A percentile compares a stretch with the other conserved stretches of the same genome.
Evolutionary conservation across 2,329 filamentous ascomycete species (phyloP).

Genomic region (Parastagonospora nodorum): DNA sequence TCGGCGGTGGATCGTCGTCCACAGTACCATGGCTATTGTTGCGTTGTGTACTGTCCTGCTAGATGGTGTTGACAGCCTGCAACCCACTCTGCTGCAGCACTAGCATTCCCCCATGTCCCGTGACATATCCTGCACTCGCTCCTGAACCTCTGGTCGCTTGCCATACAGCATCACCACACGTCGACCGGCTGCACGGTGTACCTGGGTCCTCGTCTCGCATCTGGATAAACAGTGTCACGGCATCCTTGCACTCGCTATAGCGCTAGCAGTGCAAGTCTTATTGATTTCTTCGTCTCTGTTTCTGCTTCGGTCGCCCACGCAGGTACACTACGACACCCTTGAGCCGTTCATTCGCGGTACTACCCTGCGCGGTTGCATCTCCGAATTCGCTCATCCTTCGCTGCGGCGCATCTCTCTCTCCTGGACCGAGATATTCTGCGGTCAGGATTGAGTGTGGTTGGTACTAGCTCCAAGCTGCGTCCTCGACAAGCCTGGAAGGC

Average conservation of each 20-base stretch:
- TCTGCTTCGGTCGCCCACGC: conserved; percentile 17
- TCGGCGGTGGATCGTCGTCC: neutral
- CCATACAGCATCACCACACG: too few relatives aligned
- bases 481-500: neutral
- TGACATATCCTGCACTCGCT: too few relatives aligned
- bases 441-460: conserved; percentile 29
- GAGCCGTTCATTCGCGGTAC: conserved; percentile 22
- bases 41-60: too few relatives aligned
- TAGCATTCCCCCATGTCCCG: too few relatives aligned
- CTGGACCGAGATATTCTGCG: conserved; percentile 10
- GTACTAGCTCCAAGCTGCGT: conserved; percentile 5
- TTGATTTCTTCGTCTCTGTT: conserved; percentile 14
- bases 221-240: neutral
- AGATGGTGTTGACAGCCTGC: too few relatives aligned
- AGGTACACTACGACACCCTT: conserved; percentile 28
- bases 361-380: conserved; percentile 22
- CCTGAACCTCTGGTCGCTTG: too few relatives aligned
- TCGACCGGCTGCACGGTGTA: too few relatives aligned
- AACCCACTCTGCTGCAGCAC: too few relatives aligned
- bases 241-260: conserved; percentile 16
- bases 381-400: conserved; percentile 7
- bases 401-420: neutral
- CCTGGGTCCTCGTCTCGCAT: too few relatives aligned
- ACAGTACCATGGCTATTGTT: too few relatives aligned
- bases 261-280: conserved; percentile 20